phyloP scores from a whole-genome alignment of 2,329 filamentous ascomycete species.

The Mollisia scopiformis region DNA sequence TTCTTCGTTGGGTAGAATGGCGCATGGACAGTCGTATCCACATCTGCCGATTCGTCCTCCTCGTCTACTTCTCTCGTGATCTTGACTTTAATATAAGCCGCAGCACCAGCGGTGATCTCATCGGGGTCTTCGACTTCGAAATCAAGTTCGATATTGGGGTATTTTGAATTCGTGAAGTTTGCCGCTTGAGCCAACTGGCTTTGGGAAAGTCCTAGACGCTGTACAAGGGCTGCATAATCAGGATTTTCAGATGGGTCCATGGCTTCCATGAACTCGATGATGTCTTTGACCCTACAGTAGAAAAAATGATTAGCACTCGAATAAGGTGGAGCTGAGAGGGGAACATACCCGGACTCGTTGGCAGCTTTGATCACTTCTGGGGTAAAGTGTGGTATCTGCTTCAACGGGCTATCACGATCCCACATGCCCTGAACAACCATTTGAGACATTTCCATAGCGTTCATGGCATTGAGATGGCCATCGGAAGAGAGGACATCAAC shows the following conservation, averaged over 20 bases:
- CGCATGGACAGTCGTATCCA: constrained; percentile 85
- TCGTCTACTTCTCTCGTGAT: constrained; percentile 81
- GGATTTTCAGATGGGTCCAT: constrained; percentile 96
- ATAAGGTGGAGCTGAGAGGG: background rate
- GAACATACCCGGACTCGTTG: constrained; percentile 72
- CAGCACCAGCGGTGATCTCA: constrained; percentile 76
- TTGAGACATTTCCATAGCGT: constrained; percentile 98
- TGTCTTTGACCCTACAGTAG: constrained; percentile 74
- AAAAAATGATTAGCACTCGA: constrained; percentile 36
- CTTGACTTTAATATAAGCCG: constrained; percentile 80
- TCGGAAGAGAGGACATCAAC: constrained; percentile 96
- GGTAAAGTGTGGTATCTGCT: constrained; percentile 96
- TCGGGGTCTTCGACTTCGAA: constrained; percentile 85
- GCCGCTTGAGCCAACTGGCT: constrained; percentile 87
- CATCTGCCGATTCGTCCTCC: constrained; percentile 67
- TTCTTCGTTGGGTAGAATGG: constrained; percentile 93
- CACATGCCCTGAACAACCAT: constrained; percentile 99
- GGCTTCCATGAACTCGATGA: constrained; percentile 97
- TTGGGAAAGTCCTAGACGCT: constrained; percentile 77
- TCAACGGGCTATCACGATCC: constrained; percentile 95
- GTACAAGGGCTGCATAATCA: constrained; percentile 76
- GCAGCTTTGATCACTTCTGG: constrained; percentile 82
- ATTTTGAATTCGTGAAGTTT: constrained; percentile 93
- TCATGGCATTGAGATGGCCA: constrained; percentile 95
- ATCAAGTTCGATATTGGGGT: constrained; percentile 91